Evolutionary conservation across 2,329 filamentous ascomycete species (phyloP).

Genomic region (Talaromyces marneffei): DNA sequence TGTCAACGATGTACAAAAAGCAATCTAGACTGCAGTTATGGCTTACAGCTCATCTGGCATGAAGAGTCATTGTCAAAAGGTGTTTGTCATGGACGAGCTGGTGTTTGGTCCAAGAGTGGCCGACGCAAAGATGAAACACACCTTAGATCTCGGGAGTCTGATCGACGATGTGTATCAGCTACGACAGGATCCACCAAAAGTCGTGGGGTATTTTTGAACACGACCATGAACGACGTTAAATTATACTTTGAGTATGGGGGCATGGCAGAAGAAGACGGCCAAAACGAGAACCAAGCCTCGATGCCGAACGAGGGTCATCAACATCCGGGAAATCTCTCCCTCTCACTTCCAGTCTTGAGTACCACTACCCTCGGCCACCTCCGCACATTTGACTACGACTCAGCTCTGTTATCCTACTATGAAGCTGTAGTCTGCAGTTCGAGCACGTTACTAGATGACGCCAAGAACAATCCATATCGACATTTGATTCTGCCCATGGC

Average conservation of each 20-base stretch:
- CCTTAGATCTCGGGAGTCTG: no score
- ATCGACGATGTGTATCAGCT: background rate
- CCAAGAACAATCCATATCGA: slow-evolving; percentile 25
- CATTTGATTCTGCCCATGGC: slow-evolving; percentile 27
- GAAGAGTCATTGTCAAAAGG: slow-evolving; percentile 24
- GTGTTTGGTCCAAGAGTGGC: slow-evolving; percentile 22
- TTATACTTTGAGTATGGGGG: slow-evolving; percentile 7
- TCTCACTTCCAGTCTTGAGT: background rate
- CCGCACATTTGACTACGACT: slow-evolving; percentile 14
- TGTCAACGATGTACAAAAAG: slow-evolving; percentile 19
- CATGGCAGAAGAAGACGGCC: background rate
- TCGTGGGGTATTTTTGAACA: slow-evolving; percentile 4
- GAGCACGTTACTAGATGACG: slow-evolving; percentile 24
- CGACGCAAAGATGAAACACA: background rate
- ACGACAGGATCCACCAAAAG: background rate
- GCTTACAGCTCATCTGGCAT: slow-evolving; percentile 21
- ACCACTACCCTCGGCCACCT: background rate
- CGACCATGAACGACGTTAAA: slow-evolving; percentile 3
- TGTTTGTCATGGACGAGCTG: slow-evolving; percentile 22
- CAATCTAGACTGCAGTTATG: slow-evolving; percentile 18
- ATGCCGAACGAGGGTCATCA: background rate
- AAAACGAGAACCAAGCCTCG: background rate
- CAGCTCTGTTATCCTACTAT: slow-evolving; percentile 22
- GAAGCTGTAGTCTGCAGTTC: slow-evolving; percentile 25
- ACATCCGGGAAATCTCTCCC: background rate